Percentiles rank a stretch among this genome's conserved stretches.
phyloP scores from a whole-genome alignment of 2,329 filamentous ascomycete genomes.

The Neoarthrinium moseri region DNA sequence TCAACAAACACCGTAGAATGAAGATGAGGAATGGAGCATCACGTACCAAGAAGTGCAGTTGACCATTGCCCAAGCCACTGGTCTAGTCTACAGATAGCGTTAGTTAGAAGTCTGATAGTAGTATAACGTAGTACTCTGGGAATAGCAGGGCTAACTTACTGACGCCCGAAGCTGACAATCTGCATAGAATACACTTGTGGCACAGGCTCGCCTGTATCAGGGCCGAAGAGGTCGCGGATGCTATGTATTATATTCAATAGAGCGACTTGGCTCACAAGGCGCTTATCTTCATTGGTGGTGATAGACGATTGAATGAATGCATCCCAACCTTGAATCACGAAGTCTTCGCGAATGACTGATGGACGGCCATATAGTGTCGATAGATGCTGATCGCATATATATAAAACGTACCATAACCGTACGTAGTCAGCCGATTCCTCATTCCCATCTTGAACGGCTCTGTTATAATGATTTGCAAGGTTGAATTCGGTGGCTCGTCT shows the following conservation, averaged over 20 bases:
- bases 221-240: slow-evolving; percentile 53
- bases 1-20: slow-evolving; percentile 22
- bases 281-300: slow-evolving; percentile 52
- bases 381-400: slow-evolving; percentile 56
- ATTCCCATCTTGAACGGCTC: slow-evolving; percentile 34
- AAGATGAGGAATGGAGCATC: not conserved
- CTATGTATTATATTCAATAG: slow-evolving; percentile 57
- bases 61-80: slow-evolving; percentile 37
- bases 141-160: slow-evolving; percentile 12
- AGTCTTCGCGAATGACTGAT: slow-evolving; percentile 57
- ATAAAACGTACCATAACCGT: slow-evolving; percentile 56
- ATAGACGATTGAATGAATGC: slow-evolving; percentile 50
- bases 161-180: slow-evolving; percentile 27
- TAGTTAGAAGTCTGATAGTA: not conserved
- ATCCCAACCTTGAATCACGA: slow-evolving; percentile 56
- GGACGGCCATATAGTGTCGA: slow-evolving; percentile 60
- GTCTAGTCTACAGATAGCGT: slow-evolving; percentile 21
- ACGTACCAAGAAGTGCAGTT: slow-evolving; percentile 24
- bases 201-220: slow-evolving; percentile 50
- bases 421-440: slow-evolving; percentile 51
- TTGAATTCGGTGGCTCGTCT: slow-evolving; percentile 48
- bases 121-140: not conserved
- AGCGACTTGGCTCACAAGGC: slow-evolving; percentile 57
- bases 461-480: slow-evolving; percentile 40
- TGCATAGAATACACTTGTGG: slow-evolving; percentile 51